Evolutionary conservation across 1,284 basidiomycete species (phyloP).

Genomic region (Omphalotus olearius): DNA sequence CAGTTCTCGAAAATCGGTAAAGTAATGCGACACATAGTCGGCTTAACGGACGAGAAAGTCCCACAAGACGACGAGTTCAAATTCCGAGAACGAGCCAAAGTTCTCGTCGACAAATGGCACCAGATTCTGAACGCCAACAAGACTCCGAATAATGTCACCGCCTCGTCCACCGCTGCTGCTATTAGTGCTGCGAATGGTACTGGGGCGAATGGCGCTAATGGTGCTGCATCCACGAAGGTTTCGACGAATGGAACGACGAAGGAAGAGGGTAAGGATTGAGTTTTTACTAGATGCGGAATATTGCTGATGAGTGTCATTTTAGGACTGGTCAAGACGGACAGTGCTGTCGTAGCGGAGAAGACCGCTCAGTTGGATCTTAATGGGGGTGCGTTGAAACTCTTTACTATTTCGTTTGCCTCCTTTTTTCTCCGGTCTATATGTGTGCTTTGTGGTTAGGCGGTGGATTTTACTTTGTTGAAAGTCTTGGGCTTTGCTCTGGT

Average conservation of each 20-base stretch:
- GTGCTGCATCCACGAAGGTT: background rate
- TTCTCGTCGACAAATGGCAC: constrained; percentile 74
- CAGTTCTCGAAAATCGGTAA: constrained; percentile 96
- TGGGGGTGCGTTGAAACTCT: background rate
- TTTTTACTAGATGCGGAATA: background rate
- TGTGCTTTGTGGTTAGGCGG: too few species aligned
- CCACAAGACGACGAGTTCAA: constrained; percentile 84
- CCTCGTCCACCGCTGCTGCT: background rate
- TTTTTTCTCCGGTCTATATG: background rate
- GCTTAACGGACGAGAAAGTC: constrained; percentile 60
- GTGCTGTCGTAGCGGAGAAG: background rate
- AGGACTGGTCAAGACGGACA: background rate
- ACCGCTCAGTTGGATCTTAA: background rate
- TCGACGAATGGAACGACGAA: background rate
- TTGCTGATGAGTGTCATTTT: background rate
- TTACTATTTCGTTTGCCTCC: background rate
- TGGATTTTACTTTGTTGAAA: too few species aligned
- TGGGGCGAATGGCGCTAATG: background rate
- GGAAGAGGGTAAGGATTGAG: background rate
- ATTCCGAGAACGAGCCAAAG: constrained; percentile 78
- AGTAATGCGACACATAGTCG: constrained; percentile 93
- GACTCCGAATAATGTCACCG: constrained; percentile 9
- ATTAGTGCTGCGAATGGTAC: background rate
- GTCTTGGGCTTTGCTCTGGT: too few species aligned
- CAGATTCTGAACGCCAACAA: constrained; percentile 52